Evolutionary conservation across 768 basidiomycete genomes (phyloP).

Genomic region (Podaxis rugospora): DNA sequence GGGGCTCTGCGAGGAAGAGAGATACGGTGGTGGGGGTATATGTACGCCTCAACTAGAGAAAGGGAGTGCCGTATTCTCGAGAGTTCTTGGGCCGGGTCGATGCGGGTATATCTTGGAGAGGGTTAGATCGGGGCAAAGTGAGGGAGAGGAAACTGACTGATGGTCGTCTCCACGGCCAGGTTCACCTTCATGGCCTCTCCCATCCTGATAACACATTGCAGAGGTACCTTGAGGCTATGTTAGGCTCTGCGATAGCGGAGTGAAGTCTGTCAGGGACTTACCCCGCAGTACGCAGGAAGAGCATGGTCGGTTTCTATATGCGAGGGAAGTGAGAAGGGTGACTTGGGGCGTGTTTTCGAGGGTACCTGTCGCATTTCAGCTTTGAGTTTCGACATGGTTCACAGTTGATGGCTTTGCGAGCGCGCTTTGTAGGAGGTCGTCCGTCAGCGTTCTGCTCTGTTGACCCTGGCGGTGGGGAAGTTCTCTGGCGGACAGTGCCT

Average conservation of each 20-base stretch:
- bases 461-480: conserved; percentile 40
- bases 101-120: conserved; percentile 35
- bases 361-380: conserved; percentile 82
- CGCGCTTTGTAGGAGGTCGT: conserved; percentile 73
- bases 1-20: conserved; percentile 30
- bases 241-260: conserved; percentile 22
- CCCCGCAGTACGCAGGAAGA: conserved; percentile 84
- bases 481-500: conserved; percentile 45
- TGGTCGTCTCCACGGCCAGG: conserved; percentile 55
- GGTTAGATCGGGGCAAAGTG: conserved; percentile 12
- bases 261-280: conserved; percentile 24
- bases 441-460: conserved; percentile 46
- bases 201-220: conserved; percentile 76
- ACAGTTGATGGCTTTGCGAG: conserved; percentile 85
- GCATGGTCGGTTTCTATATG: conserved; percentile 74
- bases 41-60: conserved; percentile 59
- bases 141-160: conserved; percentile 30
- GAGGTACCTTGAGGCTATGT: conserved; percentile 56
- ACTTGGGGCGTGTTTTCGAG: conserved; percentile 2
- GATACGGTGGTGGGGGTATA: conserved; percentile 40
- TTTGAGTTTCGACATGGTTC: conserved; percentile 86
- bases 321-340: conserved; percentile 3
- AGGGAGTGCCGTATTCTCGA: conserved; percentile 66
- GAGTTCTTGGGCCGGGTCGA: conserved; percentile 65
- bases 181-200: conserved; percentile 54